A percentile compares a stretch with the other conserved stretches of the same genome.
These are phyloP conservation scores for Vitis labrusca DNA, from an alignment of 164 flowering plant genomes.

Conservation along the genomic window DNA sequence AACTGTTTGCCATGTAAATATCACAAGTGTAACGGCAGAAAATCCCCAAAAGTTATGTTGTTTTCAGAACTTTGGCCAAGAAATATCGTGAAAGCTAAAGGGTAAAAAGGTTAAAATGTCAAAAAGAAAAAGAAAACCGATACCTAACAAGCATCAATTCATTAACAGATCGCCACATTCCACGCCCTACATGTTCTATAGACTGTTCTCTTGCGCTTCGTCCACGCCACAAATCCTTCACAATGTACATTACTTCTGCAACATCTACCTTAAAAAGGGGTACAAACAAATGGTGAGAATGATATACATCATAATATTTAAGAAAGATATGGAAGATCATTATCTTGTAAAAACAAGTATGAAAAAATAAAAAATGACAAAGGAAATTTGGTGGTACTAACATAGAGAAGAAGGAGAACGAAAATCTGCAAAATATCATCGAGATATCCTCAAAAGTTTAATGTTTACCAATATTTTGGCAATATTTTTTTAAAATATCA, in stretches of 20 bases:
- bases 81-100: not conserved
- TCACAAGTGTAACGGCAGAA: too few relatives aligned
- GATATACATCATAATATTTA: not conserved
- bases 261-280: conserved; percentile 67
- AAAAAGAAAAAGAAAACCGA: not conserved
- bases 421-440: too few relatives aligned
- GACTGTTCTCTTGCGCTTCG: conserved; percentile 80
- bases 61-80: not conserved
- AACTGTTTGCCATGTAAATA: too few relatives aligned
- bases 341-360: not conserved
- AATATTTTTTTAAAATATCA: too few relatives aligned
- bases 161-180: conserved; percentile 95
- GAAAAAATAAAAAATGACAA: not conserved
- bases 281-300: conserved; percentile 5
- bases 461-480: too few relatives aligned
- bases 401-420: too few relatives aligned
- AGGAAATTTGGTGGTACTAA: not conserved
- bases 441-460: too few relatives aligned
- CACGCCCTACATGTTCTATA: conserved; percentile 76
- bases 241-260: conserved; percentile 85
- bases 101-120: not conserved
- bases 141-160: conserved; percentile 95
- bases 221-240: conserved; percentile 92
- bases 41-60: too few relatives aligned
- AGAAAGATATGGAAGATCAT: not conserved